Base-by-base conservation (phyloP, 306 rosid genomes). In the Begonia peltatifolia region DNA sequence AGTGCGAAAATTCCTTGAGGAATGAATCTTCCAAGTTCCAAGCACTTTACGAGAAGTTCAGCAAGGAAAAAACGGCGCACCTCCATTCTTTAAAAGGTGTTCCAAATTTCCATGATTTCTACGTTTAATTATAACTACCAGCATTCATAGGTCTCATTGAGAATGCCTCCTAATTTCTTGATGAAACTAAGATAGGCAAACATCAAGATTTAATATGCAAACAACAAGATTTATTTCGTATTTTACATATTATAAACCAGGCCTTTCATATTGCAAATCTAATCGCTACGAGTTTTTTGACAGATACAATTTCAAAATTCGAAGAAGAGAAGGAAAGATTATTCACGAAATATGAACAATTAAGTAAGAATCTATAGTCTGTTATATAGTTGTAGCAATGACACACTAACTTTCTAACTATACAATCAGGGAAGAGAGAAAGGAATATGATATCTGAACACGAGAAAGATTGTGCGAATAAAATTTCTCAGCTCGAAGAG, bases 251-350 rank as follows among this genome's bases (percentile, higher is more conserved):
- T 5, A 30, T 30, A 30, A 30, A 3, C 38, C 6, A 30, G 38
- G 38, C 38, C 38, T 7, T 30, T 30, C 9, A 2, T 30, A 9
- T 30, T 7, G 9, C 38, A 30, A 44, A 44, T 10, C 48, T 44
- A 44, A 44, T n/a, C 0, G 48, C 6, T 30, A 30, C 0, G 14
- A 10, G 48, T 7, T 44, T 11, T n/a, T 67, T 67, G 56, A 67
- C 56, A 86, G 99, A 87, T 59, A 67, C 77, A 50, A 72, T 90
- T 70, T 76, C 94, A 51, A 83, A 77, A 65, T 90, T 74, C 70
- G 99, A 90, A 75, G 99, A 80, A 63, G 95, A 90, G 55, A 90
- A 86, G 69, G 94, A 80, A 54, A 90, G 81, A 73, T 80, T 86
- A 53, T 76, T 83, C 68, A 18, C 44, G 38, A 76, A 71, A 71